These are phyloP conservation scores for Flueggea neowawraea DNA, from an alignment of 441 rosid genomes.

Conservation along the genomic window DNA sequence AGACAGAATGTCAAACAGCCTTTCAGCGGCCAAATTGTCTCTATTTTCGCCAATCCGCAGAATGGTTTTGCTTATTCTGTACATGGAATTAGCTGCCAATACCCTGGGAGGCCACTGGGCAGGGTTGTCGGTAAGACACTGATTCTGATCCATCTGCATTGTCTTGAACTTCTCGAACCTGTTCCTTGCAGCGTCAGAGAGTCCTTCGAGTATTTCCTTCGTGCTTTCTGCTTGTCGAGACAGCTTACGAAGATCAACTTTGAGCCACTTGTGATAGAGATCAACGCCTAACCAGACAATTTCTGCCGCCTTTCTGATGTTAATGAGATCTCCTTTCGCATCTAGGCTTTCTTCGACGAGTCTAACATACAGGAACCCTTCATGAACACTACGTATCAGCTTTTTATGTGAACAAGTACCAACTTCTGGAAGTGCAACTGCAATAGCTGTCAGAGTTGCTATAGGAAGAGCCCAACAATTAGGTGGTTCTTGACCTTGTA, in stretches of 20 bases:
- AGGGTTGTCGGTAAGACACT: constrained; percentile 45
- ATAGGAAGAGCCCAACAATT: constrained; percentile 78
- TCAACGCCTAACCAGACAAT: constrained; percentile 60
- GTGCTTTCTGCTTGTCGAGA: constrained; percentile 35
- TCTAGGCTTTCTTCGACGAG: constrained; percentile 45
- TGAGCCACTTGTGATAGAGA: constrained; percentile 71
- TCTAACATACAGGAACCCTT: constrained; percentile 55
- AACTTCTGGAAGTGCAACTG: constrained; percentile 51
- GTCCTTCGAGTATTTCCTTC: constrained; percentile 45
- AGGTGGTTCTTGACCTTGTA: constrained; percentile 55
- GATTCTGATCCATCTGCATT: constrained; percentile 17
- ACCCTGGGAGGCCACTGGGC: constrained; percentile 68
- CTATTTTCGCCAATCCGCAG: constrained; percentile 32
- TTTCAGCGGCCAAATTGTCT: constrained; percentile 20
- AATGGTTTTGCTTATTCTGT: constrained; percentile 58
- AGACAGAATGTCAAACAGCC: constrained; percentile 34
- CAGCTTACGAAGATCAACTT: constrained; percentile 52
- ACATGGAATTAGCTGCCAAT: constrained; percentile 85
- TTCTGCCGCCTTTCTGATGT: constrained; percentile 52
- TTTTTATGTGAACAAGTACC: constrained; percentile 22
- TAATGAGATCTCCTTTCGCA: constrained; percentile 28
- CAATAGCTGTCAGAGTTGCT: constrained; percentile 73
- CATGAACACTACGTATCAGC: constrained; percentile 47
- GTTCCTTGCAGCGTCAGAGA: constrained; percentile 47
- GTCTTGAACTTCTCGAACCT: constrained; percentile 37